phyloP scores from a whole-genome alignment of 306 rosid genomes.

The Trichosanthes cucumerina region DNA sequence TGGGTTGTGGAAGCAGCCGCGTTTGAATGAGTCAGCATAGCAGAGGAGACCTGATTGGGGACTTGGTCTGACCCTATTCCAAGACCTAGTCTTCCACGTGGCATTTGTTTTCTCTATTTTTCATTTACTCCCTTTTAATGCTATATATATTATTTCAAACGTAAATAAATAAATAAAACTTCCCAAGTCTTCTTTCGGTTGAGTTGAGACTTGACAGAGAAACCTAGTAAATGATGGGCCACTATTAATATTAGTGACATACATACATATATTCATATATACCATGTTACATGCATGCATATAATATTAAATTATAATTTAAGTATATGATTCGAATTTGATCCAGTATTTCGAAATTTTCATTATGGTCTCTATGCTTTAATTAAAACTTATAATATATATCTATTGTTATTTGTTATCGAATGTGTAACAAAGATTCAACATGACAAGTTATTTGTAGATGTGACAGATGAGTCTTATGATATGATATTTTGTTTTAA shows the following conservation, averaged over 20 bases:
- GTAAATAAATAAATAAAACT: neutral
- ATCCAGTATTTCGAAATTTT: no score
- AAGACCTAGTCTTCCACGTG: constrained; percentile 4
- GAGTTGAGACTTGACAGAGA: neutral
- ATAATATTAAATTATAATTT: no score
- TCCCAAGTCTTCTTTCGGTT: neutral
- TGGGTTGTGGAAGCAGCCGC: constrained; percentile 2
- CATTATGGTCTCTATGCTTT: neutral
- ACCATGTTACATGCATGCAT: no score
- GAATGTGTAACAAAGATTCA: no score
- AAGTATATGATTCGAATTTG: no score
- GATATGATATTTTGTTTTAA: no score
- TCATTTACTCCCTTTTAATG: neutral
- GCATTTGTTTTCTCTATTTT: neutral
- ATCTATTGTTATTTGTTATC: no score
- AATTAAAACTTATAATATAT: no score
- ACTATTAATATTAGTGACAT: no score
- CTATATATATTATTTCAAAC: neutral
- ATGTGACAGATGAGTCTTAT: neutral
- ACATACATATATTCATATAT: no score
- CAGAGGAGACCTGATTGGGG: constrained; percentile 5
- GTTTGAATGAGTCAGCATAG: neutral
- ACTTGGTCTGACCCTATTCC: neutral
- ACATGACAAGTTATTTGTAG: no score
- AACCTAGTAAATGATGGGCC: neutral